phyloP scores from a whole-genome alignment of 306 rosid species.

The Carpinus viminea region DNA sequence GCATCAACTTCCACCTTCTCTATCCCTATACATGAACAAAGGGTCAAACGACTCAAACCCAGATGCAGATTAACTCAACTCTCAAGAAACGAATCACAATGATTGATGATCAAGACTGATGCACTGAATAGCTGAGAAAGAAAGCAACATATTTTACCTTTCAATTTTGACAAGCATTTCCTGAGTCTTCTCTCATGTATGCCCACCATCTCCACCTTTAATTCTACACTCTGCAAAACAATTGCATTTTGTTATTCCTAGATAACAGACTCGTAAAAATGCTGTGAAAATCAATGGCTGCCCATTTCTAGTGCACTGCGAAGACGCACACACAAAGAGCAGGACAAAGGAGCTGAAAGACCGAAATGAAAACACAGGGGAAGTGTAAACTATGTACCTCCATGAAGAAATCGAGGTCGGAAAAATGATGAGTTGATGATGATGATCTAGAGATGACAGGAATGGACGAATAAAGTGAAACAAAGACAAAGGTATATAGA shows the following conservation, averaged over 20 bases:
- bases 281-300: not conserved
- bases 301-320: not conserved
- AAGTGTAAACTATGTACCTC: slow-evolving; percentile 16
- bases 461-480: slow-evolving; percentile 12
- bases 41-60: not conserved
- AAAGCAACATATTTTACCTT: slow-evolving; percentile 42
- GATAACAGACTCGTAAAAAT: not conserved
- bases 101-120: not conserved
- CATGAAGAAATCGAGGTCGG: slow-evolving; percentile 18
- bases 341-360: not conserved
- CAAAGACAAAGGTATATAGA: not conserved
- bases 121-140: not conserved
- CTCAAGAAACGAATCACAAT: not conserved
- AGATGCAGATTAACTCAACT: not conserved
- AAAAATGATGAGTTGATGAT: slow-evolving; percentile 6
- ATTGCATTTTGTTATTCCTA: not conserved
- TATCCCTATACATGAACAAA: slow-evolving; percentile 49
- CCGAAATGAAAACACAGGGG: not conserved
- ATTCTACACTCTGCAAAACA: slow-evolving; percentile 65
- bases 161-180: slow-evolving; percentile 76
- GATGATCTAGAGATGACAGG: not conserved
- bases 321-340: not conserved
- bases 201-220: slow-evolving; percentile 94
- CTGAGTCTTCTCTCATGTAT: slow-evolving; percentile 84
- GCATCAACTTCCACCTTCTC: slow-evolving; percentile 89